Evolutionary conservation across 2,329 filamentous ascomycete genomes (phyloP), one percentile per base, ranked within the genome.

Genomic region (Ascochyta fabae): DNA sequence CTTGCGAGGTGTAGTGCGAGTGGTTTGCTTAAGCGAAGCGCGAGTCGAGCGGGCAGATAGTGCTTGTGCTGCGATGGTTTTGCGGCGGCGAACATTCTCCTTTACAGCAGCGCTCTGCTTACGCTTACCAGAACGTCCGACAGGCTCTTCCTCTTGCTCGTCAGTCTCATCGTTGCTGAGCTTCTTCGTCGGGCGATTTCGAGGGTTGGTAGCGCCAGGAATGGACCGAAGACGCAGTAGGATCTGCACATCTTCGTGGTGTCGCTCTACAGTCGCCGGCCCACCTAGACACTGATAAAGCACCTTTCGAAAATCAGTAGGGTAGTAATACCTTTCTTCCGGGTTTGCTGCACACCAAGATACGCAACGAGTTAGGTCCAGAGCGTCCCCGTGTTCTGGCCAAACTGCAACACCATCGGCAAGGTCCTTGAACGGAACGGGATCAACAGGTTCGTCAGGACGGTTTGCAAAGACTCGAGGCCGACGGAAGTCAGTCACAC

Each of bases 351-450:
- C 6, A 23, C 62, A 60, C 42, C 69, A 65, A 12, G 56, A 23
- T 1, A 72, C 61, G 33, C 65, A 69, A 16, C 67, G 66, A 1
- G 66, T 61, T 13, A 73, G 58, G 34, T 73, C 70, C 3, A 72
- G 60, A 12, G 67, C 69, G 34, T 71, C 70, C 13, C 44, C 13
- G 4, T 61, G 62, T 0, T 46, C 31, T 1, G 69, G 70, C 19
- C 66, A 61, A 19, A 52, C 23, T 23, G 67, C 62, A 16, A 73
- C 62, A 16, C 62, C 52, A 0, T 43, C 29, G 0, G 66, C 66
- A 7, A 73, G 62, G 5, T 64, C 50, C 13, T 58, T 61, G 53
- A 73, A 68, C 0, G 49, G 46, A 3, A 67, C 26, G 1, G 58
- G 56, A 1, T 31, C 19, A 23, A 51, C 24, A 23, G 33, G 23